Base-by-base conservation (phyloP, 2,329 filamentous ascomycete species). In the Arthrobotrys pseudoclavata region DNA sequence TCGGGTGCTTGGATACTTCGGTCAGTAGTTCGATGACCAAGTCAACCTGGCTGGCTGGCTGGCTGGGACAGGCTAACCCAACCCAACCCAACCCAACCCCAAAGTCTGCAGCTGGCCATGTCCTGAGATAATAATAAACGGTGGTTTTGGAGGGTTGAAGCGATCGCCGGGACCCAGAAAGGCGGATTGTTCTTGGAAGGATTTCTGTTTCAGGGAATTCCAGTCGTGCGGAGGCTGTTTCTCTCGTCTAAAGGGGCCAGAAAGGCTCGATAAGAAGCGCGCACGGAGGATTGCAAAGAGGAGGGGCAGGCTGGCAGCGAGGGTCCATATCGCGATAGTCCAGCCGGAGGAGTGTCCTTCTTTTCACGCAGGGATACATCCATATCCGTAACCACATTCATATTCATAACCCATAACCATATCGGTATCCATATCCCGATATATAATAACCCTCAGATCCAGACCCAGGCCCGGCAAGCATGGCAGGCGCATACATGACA, bases 171-270 rank as follows among this genome's bases (percentile, higher is more conserved):
- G 34, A 42, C 31, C 31, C 55, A 42, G 34, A 60, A 42, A 5
- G 20, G 55, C 55, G 55, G 55, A 60, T 60, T 71, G 61, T 62
- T 64, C 47, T 57, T 63, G 57, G 57, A 2, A n/a, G 29, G 37
- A 12, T 48, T 53, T 53, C 72, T 52, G 7, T 66, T 60, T 76
- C 66, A 37, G 72, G 72, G 72, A 69, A 70, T 61, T 64, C 60
- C 40, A 76, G 72, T 70, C 72, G 72, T 70, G 18, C 29, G 7
- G 26, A 29, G 20, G 53, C 64, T 53, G 55, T 45, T 55, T 47
- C 26, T 64, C 60, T 76, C 72, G 72, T 76, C 45, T 76, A 76
- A 76, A 68, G 63, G 61, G 50, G 40, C 72, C 72, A 40, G 52
- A 69, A 60, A 66, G 57, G 50, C 55, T 76, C 29, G 64, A 76